Evolutionary conservation across 2,329 filamentous ascomycete genomes (phyloP).

Genomic region (Hypoxylon sp.): DNA sequence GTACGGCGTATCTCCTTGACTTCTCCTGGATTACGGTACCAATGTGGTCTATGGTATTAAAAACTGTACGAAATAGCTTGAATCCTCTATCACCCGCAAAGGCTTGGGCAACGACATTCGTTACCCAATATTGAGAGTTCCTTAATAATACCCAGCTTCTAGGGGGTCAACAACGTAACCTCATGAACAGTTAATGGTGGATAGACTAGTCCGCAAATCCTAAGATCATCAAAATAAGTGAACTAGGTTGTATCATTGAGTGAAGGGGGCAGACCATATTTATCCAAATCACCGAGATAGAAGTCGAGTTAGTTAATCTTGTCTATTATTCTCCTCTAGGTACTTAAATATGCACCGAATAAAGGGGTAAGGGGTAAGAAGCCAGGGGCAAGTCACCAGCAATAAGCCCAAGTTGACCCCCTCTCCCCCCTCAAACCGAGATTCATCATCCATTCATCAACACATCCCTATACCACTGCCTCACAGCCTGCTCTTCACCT

Average conservation of each 20-base stretch:
- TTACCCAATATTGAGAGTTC: not conserved
- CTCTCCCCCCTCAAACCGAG: not conserved
- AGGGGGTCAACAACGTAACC: not conserved
- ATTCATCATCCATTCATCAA: not conserved
- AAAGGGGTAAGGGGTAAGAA: not conserved
- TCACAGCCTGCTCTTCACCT: slow-evolving; percentile 21
- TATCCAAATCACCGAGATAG: not conserved
- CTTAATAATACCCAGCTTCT: not conserved
- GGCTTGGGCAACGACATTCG: not conserved
- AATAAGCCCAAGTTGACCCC: not conserved
- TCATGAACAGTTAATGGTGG: not conserved
- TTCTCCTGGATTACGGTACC: not conserved
- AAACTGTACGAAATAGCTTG: not conserved
- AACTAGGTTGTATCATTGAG: not conserved
- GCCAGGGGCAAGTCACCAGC: too few relatives aligned
- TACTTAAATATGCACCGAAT: not conserved
- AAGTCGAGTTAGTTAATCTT: not conserved
- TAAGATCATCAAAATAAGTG: not conserved
- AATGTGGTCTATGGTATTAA: not conserved
- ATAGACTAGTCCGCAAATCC: not conserved
- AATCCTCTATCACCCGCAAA: not conserved
- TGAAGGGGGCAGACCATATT: not conserved
- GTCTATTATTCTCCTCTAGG: slow-evolving; percentile 1
- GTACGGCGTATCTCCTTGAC: not conserved
- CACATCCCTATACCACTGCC: not conserved